phyloP scores from a whole-genome alignment of 768 basidiomycete species.

The Lactarius trivialis region DNA sequence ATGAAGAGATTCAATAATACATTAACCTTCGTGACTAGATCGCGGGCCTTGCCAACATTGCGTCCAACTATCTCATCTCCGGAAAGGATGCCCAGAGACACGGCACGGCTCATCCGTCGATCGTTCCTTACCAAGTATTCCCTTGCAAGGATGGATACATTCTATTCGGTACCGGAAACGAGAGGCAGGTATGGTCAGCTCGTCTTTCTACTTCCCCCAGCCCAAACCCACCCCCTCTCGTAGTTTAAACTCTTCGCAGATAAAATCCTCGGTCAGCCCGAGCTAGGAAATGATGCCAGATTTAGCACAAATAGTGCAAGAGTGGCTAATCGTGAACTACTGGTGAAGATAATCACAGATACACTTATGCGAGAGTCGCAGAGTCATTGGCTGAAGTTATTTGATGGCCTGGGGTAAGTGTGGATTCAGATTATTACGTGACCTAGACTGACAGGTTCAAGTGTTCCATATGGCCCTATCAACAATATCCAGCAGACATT shows the following conservation, averaged over 20 bases:
- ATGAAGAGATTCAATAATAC: background rate
- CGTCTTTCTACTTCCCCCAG: background rate
- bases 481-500: constrained; percentile 89
- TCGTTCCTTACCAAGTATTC: constrained; percentile 91
- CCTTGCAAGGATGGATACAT: constrained; percentile 80
- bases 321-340: constrained; percentile 65
- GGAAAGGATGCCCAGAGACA: constrained; percentile 76
- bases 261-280: constrained; percentile 54
- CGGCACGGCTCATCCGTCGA: constrained; percentile 91
- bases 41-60: constrained; percentile 87
- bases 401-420: constrained; percentile 72
- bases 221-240: background rate
- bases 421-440: constrained; percentile 3
- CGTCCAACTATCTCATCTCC: constrained; percentile 86
- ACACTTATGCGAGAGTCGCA: constrained; percentile 50
- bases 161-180: constrained; percentile 92
- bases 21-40: constrained; percentile 42
- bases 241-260: constrained; percentile 68
- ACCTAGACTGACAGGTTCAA: constrained; percentile 27
- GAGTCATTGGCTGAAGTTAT: constrained; percentile 66
- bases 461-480: constrained; percentile 85
- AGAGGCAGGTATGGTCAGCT: constrained; percentile 57
- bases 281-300: constrained; percentile 50
- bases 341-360: constrained; percentile 62
- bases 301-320: constrained; percentile 72